Evolutionary conservation across 495 filamentous ascomycete species (phyloP).

Genomic region (Penicillium canariense): DNA sequence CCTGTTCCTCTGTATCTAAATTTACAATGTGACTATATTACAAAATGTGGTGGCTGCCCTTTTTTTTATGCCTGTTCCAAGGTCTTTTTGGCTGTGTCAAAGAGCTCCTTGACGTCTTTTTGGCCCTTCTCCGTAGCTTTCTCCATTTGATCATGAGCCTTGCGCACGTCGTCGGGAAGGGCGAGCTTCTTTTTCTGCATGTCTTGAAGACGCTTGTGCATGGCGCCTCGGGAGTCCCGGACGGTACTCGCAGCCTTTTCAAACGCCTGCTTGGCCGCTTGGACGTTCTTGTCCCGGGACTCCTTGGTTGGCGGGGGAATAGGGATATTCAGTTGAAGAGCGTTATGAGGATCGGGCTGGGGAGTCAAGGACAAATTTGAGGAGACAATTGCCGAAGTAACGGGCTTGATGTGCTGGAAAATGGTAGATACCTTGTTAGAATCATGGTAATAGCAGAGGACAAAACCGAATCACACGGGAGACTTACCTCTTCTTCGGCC

Average conservation of each 20-base stretch:
- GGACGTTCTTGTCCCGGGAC: conserved; percentile 51
- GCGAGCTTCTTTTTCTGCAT: conserved; percentile 55
- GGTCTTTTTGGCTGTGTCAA: conserved; percentile 63
- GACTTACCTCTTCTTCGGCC: conserved; percentile 58
- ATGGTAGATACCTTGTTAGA: background rate
- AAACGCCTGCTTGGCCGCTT: conserved; percentile 57
- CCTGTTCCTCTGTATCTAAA: conserved; percentile 18
- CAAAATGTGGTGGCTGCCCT: background rate
- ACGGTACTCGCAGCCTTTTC: conserved; percentile 54
- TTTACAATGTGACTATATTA: conserved; percentile 23
- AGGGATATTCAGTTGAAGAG: conserved; percentile 67
- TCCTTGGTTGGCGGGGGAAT: conserved; percentile 69
- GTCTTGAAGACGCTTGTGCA: conserved; percentile 64
- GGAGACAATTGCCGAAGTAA: conserved; percentile 65
- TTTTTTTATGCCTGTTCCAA: conserved; percentile 43
- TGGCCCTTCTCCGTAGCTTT: conserved; percentile 70
- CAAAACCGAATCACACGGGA: conserved; percentile 1
- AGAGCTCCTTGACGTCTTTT: conserved; percentile 63
- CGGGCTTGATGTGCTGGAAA: conserved; percentile 63
- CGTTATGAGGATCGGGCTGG: conserved; percentile 63
- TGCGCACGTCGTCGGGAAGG: conserved; percentile 64
- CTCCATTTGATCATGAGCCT: conserved; percentile 67
- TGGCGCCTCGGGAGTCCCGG: conserved; percentile 53
- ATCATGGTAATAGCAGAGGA: background rate
- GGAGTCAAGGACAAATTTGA: conserved; percentile 71